phyloP scores from a whole-genome alignment of 2,329 filamentous ascomycete genomes.

The Emergomyces pasteurianus region DNA sequence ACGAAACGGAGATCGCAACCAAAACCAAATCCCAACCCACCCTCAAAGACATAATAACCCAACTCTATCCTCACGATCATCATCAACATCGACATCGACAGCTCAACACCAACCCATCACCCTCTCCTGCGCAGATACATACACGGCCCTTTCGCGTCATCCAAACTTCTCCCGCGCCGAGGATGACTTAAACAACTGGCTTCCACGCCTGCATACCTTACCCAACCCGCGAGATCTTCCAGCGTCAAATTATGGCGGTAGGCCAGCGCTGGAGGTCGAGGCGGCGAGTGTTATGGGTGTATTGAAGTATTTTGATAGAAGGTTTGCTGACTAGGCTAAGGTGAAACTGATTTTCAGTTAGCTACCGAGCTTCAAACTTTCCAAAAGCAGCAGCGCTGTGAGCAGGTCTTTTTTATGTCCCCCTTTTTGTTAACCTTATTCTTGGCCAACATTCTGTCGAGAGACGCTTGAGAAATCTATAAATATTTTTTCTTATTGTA shows the following conservation, averaged over 20 bases:
- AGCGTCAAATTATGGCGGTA: constrained; percentile 15
- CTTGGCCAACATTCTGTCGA: neutral
- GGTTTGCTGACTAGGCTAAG: constrained; percentile 45
- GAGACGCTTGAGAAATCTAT: neutral
- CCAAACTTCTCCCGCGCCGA: constrained; percentile 62
- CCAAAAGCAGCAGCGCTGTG: neutral
- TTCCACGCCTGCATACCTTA: constrained; percentile 57
- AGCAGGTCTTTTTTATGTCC: neutral
- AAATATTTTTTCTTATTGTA: too few relatives aligned
- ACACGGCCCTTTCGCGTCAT: constrained; percentile 66
- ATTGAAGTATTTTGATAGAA: constrained; percentile 66
- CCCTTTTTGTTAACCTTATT: neutral
- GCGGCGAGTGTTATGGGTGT: constrained; percentile 77
- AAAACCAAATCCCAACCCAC: constrained; percentile 10
- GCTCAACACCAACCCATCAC: constrained; percentile 36
- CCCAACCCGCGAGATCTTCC: constrained; percentile 27
- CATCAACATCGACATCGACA: constrained; percentile 20
- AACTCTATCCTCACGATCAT: constrained; percentile 8
- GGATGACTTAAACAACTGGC: constrained; percentile 63
- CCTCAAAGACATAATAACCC: neutral
- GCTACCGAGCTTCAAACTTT: too few relatives aligned
- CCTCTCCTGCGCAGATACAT: constrained; percentile 63
- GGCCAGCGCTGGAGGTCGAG: constrained; percentile 62
- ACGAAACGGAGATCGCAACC: constrained; percentile 16
- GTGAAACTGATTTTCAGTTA: neutral